Evolutionary conservation across 140 eudicot genomes (phyloP).

Genomic region (Eryngium alpinum): DNA sequence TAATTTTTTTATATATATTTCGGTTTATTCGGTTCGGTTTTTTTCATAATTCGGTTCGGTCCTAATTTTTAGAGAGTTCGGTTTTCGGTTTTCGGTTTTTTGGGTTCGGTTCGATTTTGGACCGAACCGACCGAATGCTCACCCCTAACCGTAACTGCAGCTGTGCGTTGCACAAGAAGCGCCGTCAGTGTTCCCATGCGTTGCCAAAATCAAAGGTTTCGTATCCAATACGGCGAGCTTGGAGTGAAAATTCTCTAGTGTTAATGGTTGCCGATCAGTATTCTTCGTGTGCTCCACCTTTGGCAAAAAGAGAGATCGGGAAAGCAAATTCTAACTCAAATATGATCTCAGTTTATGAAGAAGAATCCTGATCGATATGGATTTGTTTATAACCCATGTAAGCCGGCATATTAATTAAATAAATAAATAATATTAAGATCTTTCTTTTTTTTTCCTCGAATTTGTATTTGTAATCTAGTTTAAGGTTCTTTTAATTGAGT

Average conservation of each 20-base stretch:
- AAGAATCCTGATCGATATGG: background rate
- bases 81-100: no score
- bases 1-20: no score
- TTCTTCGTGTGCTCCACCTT: background rate
- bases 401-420: background rate
- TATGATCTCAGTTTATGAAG: background rate
- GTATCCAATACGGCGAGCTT: conserved; percentile 10
- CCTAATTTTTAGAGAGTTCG: no score
- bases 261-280: background rate
- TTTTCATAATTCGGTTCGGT: no score
- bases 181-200: conserved; percentile 14
- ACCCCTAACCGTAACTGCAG: conserved; percentile 47
- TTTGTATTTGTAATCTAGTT: background rate
- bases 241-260: conserved; percentile 4
- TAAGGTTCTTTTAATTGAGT: no score
- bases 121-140: no score
- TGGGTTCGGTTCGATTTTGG: no score
- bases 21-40: no score
- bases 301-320: background rate
- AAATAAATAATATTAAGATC: background rate
- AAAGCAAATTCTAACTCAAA: background rate
- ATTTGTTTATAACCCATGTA: background rate
- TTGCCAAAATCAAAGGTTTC: background rate
- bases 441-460: background rate
- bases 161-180: conserved; percentile 39